A percentile compares a stretch with the other conserved stretches of the same genome.
Evolutionary conservation across 148 eudicot species (phyloP).

Genomic region (Dianthus caryophyllus): DNA sequence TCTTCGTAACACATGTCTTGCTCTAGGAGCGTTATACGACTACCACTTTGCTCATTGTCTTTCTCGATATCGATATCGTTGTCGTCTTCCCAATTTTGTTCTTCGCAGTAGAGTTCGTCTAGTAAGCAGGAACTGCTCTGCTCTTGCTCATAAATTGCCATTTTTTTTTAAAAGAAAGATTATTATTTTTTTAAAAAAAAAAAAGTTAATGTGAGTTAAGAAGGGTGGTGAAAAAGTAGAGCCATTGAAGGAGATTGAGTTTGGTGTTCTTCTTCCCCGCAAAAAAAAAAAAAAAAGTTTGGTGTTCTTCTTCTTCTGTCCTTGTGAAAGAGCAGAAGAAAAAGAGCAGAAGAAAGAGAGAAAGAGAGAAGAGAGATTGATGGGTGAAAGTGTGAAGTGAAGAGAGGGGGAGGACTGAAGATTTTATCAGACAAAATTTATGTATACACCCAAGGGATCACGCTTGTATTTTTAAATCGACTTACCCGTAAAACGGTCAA

Average conservation of each 20-base stretch:
- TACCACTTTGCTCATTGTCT: background rate
- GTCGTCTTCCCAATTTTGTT: slow-evolving; percentile 38
- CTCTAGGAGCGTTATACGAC: slow-evolving; percentile 29
- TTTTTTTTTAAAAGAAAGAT: background rate
- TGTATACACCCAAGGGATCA: slow-evolving; percentile 25
- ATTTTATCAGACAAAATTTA: slow-evolving; percentile 16
- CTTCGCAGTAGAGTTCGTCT: slow-evolving; percentile 71
- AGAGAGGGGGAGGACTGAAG: slow-evolving; percentile 12
- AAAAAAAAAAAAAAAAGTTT: no score
- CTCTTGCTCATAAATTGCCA: slow-evolving; percentile 36
- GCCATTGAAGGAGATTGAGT: no score
- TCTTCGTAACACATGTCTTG: slow-evolving; percentile 60
- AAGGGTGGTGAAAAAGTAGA: no score
- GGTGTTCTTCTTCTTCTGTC: no score
- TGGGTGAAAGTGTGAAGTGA: slow-evolving; percentile 15
- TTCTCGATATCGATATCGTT: background rate
- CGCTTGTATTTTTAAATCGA: slow-evolving; percentile 49
- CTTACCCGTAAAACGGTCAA: no score
- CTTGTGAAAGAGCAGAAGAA: no score
- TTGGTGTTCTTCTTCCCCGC: no score
- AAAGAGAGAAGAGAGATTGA: slow-evolving; percentile 22
- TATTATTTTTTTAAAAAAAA: no score
- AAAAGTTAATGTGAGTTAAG: no score
- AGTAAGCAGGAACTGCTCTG: slow-evolving; percentile 30
- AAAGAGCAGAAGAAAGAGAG: no score